Conservation (phyloP, 306 rosid genomes). For the Hylodesmum podocarpum region DNA sequence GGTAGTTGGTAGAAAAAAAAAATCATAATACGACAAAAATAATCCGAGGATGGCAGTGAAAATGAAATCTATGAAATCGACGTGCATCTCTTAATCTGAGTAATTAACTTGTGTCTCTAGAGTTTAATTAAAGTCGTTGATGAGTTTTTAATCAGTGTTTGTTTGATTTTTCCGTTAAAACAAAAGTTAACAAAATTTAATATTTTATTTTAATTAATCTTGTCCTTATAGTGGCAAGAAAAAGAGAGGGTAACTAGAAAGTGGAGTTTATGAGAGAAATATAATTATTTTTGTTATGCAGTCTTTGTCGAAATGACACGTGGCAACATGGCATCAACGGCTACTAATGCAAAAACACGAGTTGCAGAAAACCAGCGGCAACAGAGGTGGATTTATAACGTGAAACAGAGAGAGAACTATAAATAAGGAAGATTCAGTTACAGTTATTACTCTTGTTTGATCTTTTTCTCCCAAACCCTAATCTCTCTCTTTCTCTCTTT, state of each 20-base stretch:
- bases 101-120: neutral
- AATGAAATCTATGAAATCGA: neutral
- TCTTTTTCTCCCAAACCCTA: slow-evolving; percentile 36
- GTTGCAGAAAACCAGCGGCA: neutral
- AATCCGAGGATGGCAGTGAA: neutral
- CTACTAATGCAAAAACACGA: neutral
- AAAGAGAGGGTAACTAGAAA: too few species aligned
- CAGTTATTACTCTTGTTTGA: too few species aligned
- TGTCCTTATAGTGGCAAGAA: too few species aligned
- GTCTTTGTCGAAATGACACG: neutral
- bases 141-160: neutral
- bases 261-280: neutral
- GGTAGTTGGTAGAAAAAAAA: neutral
- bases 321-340: slow-evolving; percentile 3
- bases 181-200: neutral
- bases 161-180: neutral
- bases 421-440: slow-evolving; percentile 12
- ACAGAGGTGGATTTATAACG: neutral
- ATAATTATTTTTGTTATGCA: neutral
- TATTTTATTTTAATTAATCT: too few species aligned
- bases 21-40: neutral
- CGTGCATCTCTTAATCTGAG: neutral
- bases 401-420: neutral
- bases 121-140: neutral
- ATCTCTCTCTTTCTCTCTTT: slow-evolving; percentile 2